phyloP scores from a whole-genome alignment of 331 rosid species.

The Ulmus americana region DNA sequence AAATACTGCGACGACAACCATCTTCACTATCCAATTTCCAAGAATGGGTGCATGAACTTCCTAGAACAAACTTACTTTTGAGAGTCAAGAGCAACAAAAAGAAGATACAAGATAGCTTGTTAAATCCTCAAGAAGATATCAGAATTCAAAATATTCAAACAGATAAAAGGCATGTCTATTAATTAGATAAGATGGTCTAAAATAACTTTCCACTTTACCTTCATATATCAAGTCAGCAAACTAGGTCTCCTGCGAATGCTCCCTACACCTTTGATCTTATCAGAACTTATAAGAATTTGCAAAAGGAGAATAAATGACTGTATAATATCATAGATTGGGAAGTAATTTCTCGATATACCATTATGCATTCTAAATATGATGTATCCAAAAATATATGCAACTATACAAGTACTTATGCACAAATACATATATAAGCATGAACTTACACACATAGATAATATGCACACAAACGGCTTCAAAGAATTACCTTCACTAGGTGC shows the following conservation, averaged over 20 bases:
- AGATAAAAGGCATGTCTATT: background rate
- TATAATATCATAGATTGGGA: background rate
- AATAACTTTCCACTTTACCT: slow-evolving; percentile 40
- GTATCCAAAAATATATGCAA: too few species aligned
- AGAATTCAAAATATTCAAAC: background rate
- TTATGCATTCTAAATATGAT: too few species aligned
- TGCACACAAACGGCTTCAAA: background rate
- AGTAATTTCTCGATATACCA: too few species aligned
- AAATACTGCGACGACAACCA: slow-evolving; percentile 60
- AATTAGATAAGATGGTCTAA: background rate
- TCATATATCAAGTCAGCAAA: slow-evolving; percentile 73
- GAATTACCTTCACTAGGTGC: slow-evolving; percentile 61
- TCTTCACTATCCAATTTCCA: slow-evolving; percentile 79
- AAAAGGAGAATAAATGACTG: slow-evolving; percentile 1
- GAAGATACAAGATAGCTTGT: background rate
- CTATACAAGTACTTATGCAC: background rate
- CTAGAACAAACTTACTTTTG: slow-evolving; percentile 27
- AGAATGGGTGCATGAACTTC: slow-evolving; percentile 86
- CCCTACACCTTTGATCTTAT: slow-evolving; percentile 43
- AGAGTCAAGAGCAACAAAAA: background rate
- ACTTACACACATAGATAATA: background rate
- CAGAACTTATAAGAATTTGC: slow-evolving; percentile 26
- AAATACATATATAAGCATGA: background rate
- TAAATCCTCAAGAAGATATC: background rate
- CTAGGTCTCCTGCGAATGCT: slow-evolving; percentile 50